Evolutionary conservation across 2,329 filamentous ascomycete genomes (phyloP).

Genomic region (Neonectria magnoliae): DNA sequence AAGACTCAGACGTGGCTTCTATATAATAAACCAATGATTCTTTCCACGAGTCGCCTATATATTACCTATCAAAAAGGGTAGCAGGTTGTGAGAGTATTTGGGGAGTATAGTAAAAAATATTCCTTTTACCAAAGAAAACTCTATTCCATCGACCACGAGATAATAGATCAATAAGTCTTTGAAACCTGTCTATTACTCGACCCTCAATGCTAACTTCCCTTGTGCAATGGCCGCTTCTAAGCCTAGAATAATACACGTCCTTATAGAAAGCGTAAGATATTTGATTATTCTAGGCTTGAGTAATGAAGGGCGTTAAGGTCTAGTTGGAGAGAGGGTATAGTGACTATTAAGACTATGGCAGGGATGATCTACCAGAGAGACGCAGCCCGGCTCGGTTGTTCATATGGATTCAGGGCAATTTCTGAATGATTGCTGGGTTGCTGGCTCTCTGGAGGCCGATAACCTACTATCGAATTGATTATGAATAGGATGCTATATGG

Average conservation of each 20-base stretch:
- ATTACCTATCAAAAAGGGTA: too few species aligned
- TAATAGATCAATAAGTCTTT: background rate
- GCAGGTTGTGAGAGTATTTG: background rate
- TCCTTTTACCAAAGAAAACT: background rate
- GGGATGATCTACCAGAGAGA: background rate
- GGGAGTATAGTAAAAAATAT: too few species aligned
- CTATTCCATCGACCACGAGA: background rate
- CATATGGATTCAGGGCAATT: conserved; percentile 1
- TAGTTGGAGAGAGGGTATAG: background rate
- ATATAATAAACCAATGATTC: too few species aligned
- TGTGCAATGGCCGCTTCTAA: background rate
- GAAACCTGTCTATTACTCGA: background rate
- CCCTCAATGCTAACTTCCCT: background rate
- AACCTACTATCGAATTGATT: conserved; percentile 11
- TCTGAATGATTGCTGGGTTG: background rate
- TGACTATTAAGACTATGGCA: conserved; percentile 4
- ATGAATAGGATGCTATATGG: conserved; percentile 3
- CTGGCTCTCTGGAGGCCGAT: background rate
- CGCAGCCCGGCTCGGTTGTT: conserved; percentile 1
- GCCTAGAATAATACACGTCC: background rate
- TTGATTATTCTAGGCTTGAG: background rate
- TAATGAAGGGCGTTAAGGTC: background rate
- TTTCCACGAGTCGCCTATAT: too few species aligned
- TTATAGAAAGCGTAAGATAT: background rate
- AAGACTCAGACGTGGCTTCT: too few species aligned